Conservation (phyloP, 2,329 filamentous ascomycete genomes). For the Plectosphaerella cucumerina region DNA sequence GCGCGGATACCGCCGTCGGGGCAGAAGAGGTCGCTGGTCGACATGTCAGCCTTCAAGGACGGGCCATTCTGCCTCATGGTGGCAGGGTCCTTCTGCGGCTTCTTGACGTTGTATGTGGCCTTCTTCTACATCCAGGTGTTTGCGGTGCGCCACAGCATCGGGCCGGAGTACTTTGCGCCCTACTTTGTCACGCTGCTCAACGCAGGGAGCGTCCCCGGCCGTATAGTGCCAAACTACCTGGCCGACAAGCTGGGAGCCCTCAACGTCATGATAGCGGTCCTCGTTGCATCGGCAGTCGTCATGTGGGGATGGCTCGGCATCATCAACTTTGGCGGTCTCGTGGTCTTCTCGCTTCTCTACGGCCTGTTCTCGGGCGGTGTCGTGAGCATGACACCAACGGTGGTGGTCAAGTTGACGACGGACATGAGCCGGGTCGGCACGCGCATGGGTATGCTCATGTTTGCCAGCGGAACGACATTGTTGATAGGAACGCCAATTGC, state of each 20-base stretch:
- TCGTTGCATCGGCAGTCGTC: slow-evolving; percentile 26
- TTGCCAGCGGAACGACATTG: slow-evolving; percentile 36
- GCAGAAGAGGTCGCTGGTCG: slow-evolving; percentile 24
- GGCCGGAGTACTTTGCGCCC: slow-evolving; percentile 25
- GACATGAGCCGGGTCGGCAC: slow-evolving; percentile 30
- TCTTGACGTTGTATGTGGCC: slow-evolving; percentile 42
- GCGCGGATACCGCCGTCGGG: slow-evolving; percentile 17
- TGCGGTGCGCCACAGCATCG: slow-evolving; percentile 34
- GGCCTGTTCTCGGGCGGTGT: slow-evolving; percentile 42
- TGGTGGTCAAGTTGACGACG: slow-evolving; percentile 28
- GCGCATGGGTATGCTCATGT: slow-evolving; percentile 29
- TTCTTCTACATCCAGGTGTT: slow-evolving; percentile 44
- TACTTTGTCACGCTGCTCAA: slow-evolving; percentile 42
- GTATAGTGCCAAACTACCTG: slow-evolving; percentile 37
- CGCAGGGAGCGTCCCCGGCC: slow-evolving; percentile 39
- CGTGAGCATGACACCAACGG: slow-evolving; percentile 36
- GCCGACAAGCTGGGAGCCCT: slow-evolving; percentile 38
- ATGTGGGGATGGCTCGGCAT: slow-evolving; percentile 36
- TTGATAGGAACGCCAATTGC: slow-evolving; percentile 41
- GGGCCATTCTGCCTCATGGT: slow-evolving; percentile 30
- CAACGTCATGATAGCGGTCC: slow-evolving; percentile 30
- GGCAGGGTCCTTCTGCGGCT: slow-evolving; percentile 32
- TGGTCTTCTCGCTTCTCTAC: slow-evolving; percentile 38
- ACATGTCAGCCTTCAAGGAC: slow-evolving; percentile 31
- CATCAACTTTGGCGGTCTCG: slow-evolving; percentile 25